phyloP scores from a whole-genome alignment of 2,329 filamentous ascomycete genomes.

The Aspergillus japonicus region DNA sequence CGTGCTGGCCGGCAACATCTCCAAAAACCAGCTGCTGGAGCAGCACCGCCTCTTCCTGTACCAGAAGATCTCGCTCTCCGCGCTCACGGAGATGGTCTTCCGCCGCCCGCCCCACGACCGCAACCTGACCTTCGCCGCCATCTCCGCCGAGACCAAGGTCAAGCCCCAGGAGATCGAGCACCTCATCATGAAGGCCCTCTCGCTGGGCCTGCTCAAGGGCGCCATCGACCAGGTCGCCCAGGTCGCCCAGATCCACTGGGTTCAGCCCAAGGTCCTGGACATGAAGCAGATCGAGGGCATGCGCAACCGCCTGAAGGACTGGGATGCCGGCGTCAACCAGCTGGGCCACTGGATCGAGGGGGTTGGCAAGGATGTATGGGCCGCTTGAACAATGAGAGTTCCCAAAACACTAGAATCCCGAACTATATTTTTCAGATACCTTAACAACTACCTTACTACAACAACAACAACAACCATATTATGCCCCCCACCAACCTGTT shows the following conservation, averaged over 20 bases:
- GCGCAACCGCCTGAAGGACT: conserved; percentile 82
- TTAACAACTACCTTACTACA: background rate
- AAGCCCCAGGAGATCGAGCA: conserved; percentile 91
- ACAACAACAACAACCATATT: background rate
- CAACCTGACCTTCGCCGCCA: conserved; percentile 86
- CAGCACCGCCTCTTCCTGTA: conserved; percentile 81
- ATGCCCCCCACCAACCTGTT: no score
- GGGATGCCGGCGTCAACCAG: conserved; percentile 94
- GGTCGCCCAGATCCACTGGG: conserved; percentile 95
- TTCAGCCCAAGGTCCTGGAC: conserved; percentile 96
- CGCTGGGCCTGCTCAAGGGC: conserved; percentile 81
- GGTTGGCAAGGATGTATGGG: conserved; percentile 93
- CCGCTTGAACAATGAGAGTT: conserved; percentile 49
- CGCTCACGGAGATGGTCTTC: conserved; percentile 94
- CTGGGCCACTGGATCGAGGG: conserved; percentile 96
- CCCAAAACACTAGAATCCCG: background rate
- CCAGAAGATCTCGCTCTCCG: conserved; percentile 97
- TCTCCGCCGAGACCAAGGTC: conserved; percentile 90
- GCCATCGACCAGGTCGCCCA: conserved; percentile 96
- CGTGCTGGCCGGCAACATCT: conserved; percentile 74
- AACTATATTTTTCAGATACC: background rate
- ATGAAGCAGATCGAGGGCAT: conserved; percentile 93
- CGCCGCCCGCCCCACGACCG: conserved; percentile 92
- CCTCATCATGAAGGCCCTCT: conserved; percentile 98
- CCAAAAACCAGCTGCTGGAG: conserved; percentile 74